A percentile compares a stretch with the other conserved stretches of the same genome.
Conservation (phyloP, 768 basidiomycete genomes). For the Dacryopinax primogenitus region DNA sequence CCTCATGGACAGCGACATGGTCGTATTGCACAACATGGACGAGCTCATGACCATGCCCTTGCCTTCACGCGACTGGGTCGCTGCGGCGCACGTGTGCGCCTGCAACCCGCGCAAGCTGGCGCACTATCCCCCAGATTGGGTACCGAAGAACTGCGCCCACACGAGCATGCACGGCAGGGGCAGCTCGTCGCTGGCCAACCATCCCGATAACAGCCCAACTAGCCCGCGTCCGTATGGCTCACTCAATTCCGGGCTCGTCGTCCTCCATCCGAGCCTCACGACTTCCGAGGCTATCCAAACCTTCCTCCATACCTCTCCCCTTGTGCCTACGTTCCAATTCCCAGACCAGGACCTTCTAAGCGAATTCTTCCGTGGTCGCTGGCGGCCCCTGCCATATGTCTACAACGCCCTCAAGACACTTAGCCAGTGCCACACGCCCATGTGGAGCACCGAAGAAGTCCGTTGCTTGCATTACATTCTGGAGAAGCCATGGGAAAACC, state of each 20-base stretch:
- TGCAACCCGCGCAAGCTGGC: slow-evolving; percentile 78
- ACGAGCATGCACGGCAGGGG: slow-evolving; percentile 30
- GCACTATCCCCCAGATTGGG: slow-evolving; percentile 88
- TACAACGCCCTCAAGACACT: slow-evolving; percentile 92
- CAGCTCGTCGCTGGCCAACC: slow-evolving; percentile 15
- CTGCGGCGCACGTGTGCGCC: slow-evolving; percentile 79
- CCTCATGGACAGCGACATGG: slow-evolving; percentile 81
- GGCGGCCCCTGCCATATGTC: slow-evolving; percentile 69
- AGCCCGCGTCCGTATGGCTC: slow-evolving; percentile 66
- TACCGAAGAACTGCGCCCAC: slow-evolving; percentile 83
- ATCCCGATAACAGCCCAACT: slow-evolving; percentile 32
- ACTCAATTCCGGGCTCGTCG: slow-evolving; percentile 82
- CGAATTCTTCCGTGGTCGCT: slow-evolving; percentile 56
- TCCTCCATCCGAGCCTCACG: slow-evolving; percentile 58
- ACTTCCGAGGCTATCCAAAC: slow-evolving; percentile 42
- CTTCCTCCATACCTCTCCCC: slow-evolving; percentile 45
- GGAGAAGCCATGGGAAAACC: slow-evolving; percentile 75
- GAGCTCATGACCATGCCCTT: slow-evolving; percentile 40
- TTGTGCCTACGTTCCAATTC: slow-evolving; percentile 49
- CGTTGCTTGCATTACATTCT: slow-evolving; percentile 81
- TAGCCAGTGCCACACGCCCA: slow-evolving; percentile 43
- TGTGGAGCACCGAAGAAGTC: slow-evolving; percentile 81
- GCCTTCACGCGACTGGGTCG: slow-evolving; percentile 52
- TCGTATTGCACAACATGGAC: slow-evolving; percentile 73
- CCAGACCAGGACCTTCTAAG: slow-evolving; percentile 90